Evolutionary conservation across 257 asterid genomes (phyloP).

Genomic region (Solanum gracilifrons): DNA sequence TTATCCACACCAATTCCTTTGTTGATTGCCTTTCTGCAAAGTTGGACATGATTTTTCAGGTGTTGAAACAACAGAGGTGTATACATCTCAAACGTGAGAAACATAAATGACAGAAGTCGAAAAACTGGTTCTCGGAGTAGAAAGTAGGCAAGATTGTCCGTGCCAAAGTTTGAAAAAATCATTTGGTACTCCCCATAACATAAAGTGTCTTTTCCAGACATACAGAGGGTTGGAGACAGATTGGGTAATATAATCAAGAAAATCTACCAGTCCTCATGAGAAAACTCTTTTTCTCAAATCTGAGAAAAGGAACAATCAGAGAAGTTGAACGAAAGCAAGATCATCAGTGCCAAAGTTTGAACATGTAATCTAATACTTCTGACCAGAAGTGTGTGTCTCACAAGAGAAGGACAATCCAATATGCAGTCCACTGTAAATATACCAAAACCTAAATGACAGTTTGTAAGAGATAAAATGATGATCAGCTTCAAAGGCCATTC

Average conservation of each 20-base stretch:
- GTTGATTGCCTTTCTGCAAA: constrained; percentile 64
- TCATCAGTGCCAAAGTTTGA: not conserved
- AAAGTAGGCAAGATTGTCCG: not conserved
- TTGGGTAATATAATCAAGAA: not conserved
- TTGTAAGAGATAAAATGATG: not conserved
- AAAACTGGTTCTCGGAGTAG: not conserved
- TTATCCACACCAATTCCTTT: constrained; percentile 96
- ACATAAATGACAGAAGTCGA: not conserved
- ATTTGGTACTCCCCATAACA: not conserved
- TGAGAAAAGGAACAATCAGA: not conserved
- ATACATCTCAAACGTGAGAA: not conserved
- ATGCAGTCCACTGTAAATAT: not conserved
- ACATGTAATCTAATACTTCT: not conserved
- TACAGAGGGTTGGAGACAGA: not conserved
- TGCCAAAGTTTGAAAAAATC: not conserved
- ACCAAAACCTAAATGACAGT: not conserved
- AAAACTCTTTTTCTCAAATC: not conserved
- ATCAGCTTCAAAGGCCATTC: not conserved
- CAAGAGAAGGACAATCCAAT: not conserved
- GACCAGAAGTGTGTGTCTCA: not conserved
- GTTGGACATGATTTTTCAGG: not conserved
- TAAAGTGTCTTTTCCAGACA: not conserved
- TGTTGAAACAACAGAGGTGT: not conserved
- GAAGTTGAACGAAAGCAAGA: not conserved
- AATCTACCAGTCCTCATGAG: not conserved